Percentiles rank a stretch among this genome's conserved stretches.
phyloP scores from a whole-genome alignment of 140 eudicot genomes.

The Senecio squalidus region DNA sequence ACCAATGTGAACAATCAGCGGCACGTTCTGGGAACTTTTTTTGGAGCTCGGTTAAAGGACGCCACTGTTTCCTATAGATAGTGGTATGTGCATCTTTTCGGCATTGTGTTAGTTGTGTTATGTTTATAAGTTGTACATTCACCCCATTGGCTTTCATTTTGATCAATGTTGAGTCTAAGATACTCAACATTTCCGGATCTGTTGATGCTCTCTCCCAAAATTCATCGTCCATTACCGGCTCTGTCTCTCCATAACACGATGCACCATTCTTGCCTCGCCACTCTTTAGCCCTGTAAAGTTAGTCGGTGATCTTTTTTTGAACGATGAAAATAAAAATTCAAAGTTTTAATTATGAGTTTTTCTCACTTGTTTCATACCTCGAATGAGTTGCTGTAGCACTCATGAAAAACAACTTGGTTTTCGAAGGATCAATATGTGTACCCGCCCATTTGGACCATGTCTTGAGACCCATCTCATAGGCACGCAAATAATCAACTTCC shows the following conservation, averaged over 20 bases:
- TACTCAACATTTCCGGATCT: constrained; percentile 15
- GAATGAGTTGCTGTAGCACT: constrained; percentile 5
- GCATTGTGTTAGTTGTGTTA: constrained; percentile 34
- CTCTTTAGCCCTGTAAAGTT: constrained; percentile 21
- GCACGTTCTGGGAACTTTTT: not conserved
- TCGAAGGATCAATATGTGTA: not conserved
- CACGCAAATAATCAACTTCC: not conserved
- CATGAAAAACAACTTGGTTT: constrained; percentile 11
- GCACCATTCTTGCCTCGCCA: constrained; percentile 17
- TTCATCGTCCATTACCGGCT: constrained; percentile 12
- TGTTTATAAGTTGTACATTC: constrained; percentile 22
- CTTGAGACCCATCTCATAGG: constrained; percentile 6
- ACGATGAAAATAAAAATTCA: not conserved
- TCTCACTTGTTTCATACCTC: too few relatives aligned
- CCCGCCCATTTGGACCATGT: constrained; percentile 13
- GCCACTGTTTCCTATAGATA: constrained; percentile 19
- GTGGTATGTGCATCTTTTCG: constrained; percentile 33
- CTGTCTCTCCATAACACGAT: constrained; percentile 21
- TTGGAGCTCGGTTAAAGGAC: constrained; percentile 15
- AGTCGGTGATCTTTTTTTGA: not conserved
- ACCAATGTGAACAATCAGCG: constrained; percentile 46
- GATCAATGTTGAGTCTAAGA: constrained; percentile 17
- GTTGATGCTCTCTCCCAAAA: constrained; percentile 24
- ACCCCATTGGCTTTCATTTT: constrained; percentile 18
- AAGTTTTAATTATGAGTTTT: too few relatives aligned